phyloP scores from a whole-genome alignment of 2,329 filamentous ascomycete genomes.

The Rhytidhysteron rufulum region DNA sequence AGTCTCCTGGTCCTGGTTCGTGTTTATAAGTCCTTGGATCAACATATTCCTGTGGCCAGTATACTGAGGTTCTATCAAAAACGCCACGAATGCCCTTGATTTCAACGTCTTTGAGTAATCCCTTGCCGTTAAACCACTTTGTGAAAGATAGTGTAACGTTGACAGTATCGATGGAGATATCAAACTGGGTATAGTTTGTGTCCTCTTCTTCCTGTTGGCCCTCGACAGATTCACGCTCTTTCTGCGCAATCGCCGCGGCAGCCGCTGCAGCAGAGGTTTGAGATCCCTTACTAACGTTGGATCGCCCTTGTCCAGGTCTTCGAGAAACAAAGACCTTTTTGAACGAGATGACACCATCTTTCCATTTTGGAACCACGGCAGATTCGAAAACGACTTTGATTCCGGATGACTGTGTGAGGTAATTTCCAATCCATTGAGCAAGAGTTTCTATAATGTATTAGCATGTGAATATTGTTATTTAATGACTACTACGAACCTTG shows the following conservation, averaged over 20 bases:
- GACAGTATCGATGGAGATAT: slow-evolving; percentile 89
- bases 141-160: slow-evolving; percentile 95
- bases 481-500: slow-evolving; percentile 59
- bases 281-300: slow-evolving; percentile 89
- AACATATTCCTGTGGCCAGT: slow-evolving; percentile 63
- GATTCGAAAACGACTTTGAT: slow-evolving; percentile 95
- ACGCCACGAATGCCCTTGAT: slow-evolving; percentile 91
- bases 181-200: slow-evolving; percentile 96
- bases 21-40: slow-evolving; percentile 87
- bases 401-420: slow-evolving; percentile 88
- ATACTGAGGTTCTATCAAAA: slow-evolving; percentile 81
- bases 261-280: slow-evolving; percentile 78
- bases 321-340: slow-evolving; percentile 94
- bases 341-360: slow-evolving; percentile 91
- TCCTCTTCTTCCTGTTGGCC: slow-evolving; percentile 64
- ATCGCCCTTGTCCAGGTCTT: slow-evolving; percentile 74
- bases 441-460: slow-evolving; percentile 65
- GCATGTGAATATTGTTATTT: too few species aligned
- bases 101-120: slow-evolving; percentile 84
- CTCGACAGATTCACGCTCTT: slow-evolving; percentile 40
- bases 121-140: slow-evolving; percentile 99
- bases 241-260: slow-evolving; percentile 66
- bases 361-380: slow-evolving; percentile 95
- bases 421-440: slow-evolving; percentile 90
- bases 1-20: slow-evolving; percentile 85